phyloP scores from a whole-genome alignment of 2,329 filamentous ascomycete genomes.

The Cladosporium sp. region DNA sequence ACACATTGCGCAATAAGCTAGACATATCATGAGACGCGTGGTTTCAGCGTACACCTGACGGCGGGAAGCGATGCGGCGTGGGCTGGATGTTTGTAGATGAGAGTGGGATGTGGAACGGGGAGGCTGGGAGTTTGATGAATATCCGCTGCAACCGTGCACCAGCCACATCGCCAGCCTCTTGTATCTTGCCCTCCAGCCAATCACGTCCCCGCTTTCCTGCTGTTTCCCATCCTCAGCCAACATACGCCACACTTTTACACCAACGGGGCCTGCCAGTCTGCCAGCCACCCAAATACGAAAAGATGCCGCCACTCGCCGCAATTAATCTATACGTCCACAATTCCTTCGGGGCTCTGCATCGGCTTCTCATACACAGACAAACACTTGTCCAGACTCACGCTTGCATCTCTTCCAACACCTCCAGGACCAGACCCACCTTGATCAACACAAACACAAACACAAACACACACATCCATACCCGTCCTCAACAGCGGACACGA shows the following conservation, averaged over 20 bases:
- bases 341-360: background rate
- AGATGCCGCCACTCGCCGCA: slow-evolving; percentile 3
- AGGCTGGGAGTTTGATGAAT: slow-evolving; percentile 3
- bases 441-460: background rate
- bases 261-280: background rate
- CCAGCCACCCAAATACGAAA: slow-evolving; percentile 6
- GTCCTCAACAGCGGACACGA: background rate
- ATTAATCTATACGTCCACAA: slow-evolving; percentile 4
- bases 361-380: slow-evolving; percentile 2
- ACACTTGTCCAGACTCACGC: background rate
- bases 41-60: slow-evolving; percentile 1
- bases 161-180: slow-evolving; percentile 7
- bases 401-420: background rate
- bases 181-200: background rate
- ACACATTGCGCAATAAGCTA: slow-evolving; percentile 1
- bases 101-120: slow-evolving; percentile 3
- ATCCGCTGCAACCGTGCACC: background rate
- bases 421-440: background rate
- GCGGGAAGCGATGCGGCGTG: slow-evolving; percentile 3
- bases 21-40: background rate
- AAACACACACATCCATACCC: background rate
- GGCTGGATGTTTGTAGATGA: background rate
- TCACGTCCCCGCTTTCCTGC: background rate
- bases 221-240: background rate
- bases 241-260: background rate